Conservation (phyloP, 805 yeast species). For the Jamesozyma spencerorum region DNA sequence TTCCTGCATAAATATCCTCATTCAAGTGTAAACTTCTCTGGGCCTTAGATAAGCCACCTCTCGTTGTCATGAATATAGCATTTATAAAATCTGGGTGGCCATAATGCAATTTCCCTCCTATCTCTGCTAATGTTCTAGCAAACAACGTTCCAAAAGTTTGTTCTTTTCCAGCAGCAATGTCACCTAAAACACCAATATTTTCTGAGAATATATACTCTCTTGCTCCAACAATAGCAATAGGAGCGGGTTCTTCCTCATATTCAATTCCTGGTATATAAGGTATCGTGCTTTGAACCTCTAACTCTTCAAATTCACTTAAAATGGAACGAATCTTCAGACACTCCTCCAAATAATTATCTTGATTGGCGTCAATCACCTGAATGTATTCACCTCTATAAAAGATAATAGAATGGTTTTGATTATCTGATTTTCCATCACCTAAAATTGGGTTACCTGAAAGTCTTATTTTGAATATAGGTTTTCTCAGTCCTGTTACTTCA, state of each 20-base stretch:
- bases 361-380: slow-evolving; percentile 93
- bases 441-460: slow-evolving; percentile 89
- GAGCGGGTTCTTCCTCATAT: slow-evolving; percentile 49
- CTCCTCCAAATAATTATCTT: slow-evolving; percentile 90
- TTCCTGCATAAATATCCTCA: slow-evolving; percentile 95
- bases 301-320: slow-evolving; percentile 84
- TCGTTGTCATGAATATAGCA: slow-evolving; percentile 83
- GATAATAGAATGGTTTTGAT: slow-evolving; percentile 80
- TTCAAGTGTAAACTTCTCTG: slow-evolving; percentile 88
- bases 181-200: slow-evolving; percentile 85
- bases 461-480: slow-evolving; percentile 55
- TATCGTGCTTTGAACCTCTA: slow-evolving; percentile 41
- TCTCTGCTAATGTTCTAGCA: slow-evolving; percentile 86
- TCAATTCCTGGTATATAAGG: slow-evolving; percentile 55
- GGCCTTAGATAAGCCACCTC: slow-evolving; percentile 94
- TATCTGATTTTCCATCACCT: slow-evolving; percentile 95
- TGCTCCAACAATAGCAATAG: slow-evolving; percentile 91
- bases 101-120: slow-evolving; percentile 90
- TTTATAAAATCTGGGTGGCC: slow-evolving; percentile 96
- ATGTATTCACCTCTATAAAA: slow-evolving; percentile 91
- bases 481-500: slow-evolving; percentile 48
- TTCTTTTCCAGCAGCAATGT: slow-evolving; percentile 95
- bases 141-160: slow-evolving; percentile 94
- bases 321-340: slow-evolving; percentile 84
- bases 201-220: slow-evolving; percentile 92